Evolutionary conservation across 768 basidiomycete genomes (phyloP).

Genomic region (Trametes maxima): DNA sequence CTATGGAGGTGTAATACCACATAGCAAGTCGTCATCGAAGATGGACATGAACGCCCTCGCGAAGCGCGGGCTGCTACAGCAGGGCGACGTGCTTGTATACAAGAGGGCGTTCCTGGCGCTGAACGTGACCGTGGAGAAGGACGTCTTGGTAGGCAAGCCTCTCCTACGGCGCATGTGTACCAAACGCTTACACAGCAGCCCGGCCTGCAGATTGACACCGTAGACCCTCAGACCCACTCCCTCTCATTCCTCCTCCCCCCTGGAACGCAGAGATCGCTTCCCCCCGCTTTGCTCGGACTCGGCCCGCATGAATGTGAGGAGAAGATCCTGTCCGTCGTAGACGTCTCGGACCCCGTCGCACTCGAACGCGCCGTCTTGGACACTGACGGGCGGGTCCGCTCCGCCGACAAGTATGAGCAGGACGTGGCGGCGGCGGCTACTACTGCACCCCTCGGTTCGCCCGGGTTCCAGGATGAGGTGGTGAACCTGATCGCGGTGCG

Average conservation of each 20-base stretch:
- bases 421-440: slow-evolving; percentile 40
- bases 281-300: slow-evolving; percentile 35
- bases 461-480: not conserved
- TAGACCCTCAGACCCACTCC: slow-evolving; percentile 44
- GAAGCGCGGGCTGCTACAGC: slow-evolving; percentile 46
- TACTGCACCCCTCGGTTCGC: not conserved
- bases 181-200: not conserved
- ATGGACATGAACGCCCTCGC: slow-evolving; percentile 49
- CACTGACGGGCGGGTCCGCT: slow-evolving; percentile 50
- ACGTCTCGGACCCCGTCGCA: slow-evolving; percentile 39
- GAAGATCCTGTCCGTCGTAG: slow-evolving; percentile 23
- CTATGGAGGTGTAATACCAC: not conserved
- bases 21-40: not conserved
- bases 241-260: slow-evolving; percentile 48
- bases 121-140: slow-evolving; percentile 52
- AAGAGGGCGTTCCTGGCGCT: slow-evolving; percentile 47
- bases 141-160: slow-evolving; percentile 45
- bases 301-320: slow-evolving; percentile 21
- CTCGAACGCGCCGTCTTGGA: slow-evolving; percentile 57
- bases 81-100: slow-evolving; percentile 59
- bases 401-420: slow-evolving; percentile 22
- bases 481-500: slow-evolving; percentile 31
- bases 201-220: slow-evolving; percentile 47
- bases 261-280: slow-evolving; percentile 41
- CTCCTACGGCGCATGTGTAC: not conserved